phyloP scores from a whole-genome alignment of 129 eudicot species.

The Flaveria sonorensis region DNA sequence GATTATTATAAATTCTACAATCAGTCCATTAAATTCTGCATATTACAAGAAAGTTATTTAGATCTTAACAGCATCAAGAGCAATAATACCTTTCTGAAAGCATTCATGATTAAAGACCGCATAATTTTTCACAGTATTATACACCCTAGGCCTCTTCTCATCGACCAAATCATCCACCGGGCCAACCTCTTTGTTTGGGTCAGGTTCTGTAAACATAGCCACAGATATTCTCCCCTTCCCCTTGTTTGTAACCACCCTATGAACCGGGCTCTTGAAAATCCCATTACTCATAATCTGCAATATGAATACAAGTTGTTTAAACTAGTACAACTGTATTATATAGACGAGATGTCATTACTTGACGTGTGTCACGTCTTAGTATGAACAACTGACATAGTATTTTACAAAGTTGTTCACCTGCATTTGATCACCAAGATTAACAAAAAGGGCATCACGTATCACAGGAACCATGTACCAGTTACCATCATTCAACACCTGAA shows the following conservation, averaged over 20 bases:
- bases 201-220: constrained; percentile 57
- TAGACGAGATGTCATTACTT: neutral
- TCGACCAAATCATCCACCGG: constrained; percentile 51
- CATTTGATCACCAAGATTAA: constrained; percentile 62
- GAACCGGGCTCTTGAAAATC: constrained; percentile 67
- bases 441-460: constrained; percentile 45
- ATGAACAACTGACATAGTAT: neutral
- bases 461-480: constrained; percentile 62
- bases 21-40: neutral
- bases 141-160: constrained; percentile 43
- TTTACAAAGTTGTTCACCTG: constrained; percentile 45
- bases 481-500: constrained; percentile 52
- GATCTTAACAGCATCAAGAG: constrained; percentile 37
- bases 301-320: neutral
- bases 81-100: constrained; percentile 41
- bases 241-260: constrained; percentile 53
- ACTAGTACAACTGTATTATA: neutral
- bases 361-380: neutral
- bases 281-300: constrained; percentile 76
- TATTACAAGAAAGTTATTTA: constrained; percentile 12
- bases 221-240: constrained; percentile 55
- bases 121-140: constrained; percentile 52
- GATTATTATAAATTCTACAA: neutral
- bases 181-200: constrained; percentile 47
- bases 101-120: constrained; percentile 38